Percentiles rank a stretch among this genome's conserved stretches.
These are phyloP conservation scores for Rhipidocladum racemiflorum DNA, from an alignment of 176 grass and related monocot species.

Conservation along the genomic window DNA sequence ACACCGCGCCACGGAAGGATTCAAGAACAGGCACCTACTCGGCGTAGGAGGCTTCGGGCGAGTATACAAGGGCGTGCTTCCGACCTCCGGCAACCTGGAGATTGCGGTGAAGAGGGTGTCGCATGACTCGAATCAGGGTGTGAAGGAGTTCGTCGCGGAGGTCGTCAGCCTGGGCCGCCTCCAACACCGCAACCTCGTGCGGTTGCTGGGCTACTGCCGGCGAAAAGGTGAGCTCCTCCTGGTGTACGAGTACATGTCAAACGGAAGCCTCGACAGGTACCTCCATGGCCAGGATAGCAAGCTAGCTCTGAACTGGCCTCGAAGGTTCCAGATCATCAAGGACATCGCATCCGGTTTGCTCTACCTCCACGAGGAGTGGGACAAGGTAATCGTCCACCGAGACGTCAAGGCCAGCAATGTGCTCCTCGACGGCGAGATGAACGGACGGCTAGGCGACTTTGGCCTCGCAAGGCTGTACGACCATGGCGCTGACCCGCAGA, in stretches of 20 bases:
- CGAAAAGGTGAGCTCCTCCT: conserved; percentile 11
- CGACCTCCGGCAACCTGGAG: not conserved
- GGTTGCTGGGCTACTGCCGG: conserved; percentile 21
- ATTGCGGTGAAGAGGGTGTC: conserved; percentile 23
- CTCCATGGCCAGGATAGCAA: not conserved
- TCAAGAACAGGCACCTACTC: conserved; percentile 1
- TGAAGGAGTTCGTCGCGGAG: conserved; percentile 26
- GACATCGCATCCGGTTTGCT: conserved; percentile 8
- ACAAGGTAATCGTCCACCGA: conserved; percentile 51
- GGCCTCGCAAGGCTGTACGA: conserved; percentile 42
- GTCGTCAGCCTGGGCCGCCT: conserved; percentile 17
- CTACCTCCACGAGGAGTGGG: conserved; percentile 39
- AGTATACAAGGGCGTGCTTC: conserved; percentile 19
- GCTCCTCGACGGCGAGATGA: conserved; percentile 44
- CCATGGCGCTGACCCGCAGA: conserved; percentile 28
- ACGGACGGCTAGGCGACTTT: conserved; percentile 33
- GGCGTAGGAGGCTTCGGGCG: conserved; percentile 25
- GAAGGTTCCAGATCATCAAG: conserved; percentile 25
- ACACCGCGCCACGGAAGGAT: not conserved
- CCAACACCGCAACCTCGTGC: conserved; percentile 20
- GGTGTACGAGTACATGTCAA: not conserved
- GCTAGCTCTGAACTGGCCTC: not conserved
- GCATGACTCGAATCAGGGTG: conserved; percentile 13
- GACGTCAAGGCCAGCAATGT: conserved; percentile 76
- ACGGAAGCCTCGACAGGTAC: not conserved